phyloP scores from a whole-genome alignment of 2,329 filamentous ascomycete genomes.

The Aspergillus neoniger region DNA sequence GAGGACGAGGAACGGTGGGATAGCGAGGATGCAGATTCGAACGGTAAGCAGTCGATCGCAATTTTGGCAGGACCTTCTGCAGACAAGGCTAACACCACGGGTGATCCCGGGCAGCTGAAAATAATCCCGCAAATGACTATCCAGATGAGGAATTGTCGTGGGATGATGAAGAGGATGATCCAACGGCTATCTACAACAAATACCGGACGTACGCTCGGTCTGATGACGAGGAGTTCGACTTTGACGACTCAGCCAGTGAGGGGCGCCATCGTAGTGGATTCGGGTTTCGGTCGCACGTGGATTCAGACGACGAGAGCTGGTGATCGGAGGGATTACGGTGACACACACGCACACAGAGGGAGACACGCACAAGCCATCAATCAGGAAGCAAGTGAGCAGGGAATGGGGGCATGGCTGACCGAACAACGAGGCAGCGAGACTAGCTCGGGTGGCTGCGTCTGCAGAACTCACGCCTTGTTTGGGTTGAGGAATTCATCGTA shows the following conservation, averaged over 20 bases:
- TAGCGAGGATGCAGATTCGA: constrained; percentile 64
- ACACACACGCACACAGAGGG: background rate
- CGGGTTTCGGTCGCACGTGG: constrained; percentile 26
- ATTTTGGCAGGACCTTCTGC: background rate
- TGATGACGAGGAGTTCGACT: constrained; percentile 49
- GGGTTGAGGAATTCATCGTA: background rate
- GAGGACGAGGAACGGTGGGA: constrained; percentile 58
- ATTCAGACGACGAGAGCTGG: constrained; percentile 32
- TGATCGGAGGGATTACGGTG: constrained; percentile 11
- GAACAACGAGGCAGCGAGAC: constrained; percentile 8
- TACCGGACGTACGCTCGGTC: constrained; percentile 44
- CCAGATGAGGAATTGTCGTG: constrained; percentile 53
- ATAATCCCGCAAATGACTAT: constrained; percentile 54
- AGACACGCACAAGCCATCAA: background rate
- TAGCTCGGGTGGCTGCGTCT: constrained; percentile 13
- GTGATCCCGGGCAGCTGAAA: constrained; percentile 42
- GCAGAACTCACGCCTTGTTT: constrained; percentile 7
- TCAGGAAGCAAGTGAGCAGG: background rate
- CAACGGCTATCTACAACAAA: constrained; percentile 39
- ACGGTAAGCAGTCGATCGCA: constrained; percentile 45
- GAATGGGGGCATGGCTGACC: background rate
- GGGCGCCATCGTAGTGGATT: constrained; percentile 26
- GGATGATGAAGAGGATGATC: constrained; percentile 49
- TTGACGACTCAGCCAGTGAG: constrained; percentile 39
- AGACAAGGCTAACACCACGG: constrained; percentile 8